Conservation (phyloP, 2,329 filamentous ascomycete genomes). For the Aureobasidium sp. region DNA sequence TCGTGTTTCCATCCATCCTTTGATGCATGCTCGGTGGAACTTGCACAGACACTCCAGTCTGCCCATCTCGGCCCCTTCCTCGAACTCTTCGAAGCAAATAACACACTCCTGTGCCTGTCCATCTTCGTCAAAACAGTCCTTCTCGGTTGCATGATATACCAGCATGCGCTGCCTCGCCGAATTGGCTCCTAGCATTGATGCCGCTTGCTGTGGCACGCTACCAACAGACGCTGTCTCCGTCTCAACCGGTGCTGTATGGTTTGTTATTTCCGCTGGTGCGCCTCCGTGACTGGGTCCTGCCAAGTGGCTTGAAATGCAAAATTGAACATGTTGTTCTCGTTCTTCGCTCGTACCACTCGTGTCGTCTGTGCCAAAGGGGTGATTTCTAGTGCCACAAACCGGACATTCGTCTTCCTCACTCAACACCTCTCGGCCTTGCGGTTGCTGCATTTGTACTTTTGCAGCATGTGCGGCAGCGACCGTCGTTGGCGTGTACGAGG, state of each 20-base stretch:
- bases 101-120: conserved; percentile 50
- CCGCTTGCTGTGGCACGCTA: not conserved
- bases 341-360: conserved; percentile 10
- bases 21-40: conserved; percentile 55
- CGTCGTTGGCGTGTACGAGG: not conserved
- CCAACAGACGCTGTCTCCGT: not conserved
- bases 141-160: conserved; percentile 53
- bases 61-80: conserved; percentile 52
- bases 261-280: conserved; percentile 1
- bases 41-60: conserved; percentile 58
- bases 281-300: conserved; percentile 13
- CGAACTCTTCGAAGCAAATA: conserved; percentile 60
- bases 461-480: not conserved
- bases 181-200: conserved; percentile 10
- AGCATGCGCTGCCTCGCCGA: conserved; percentile 37
- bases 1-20: conserved; percentile 53
- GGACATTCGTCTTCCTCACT: conserved; percentile 72
- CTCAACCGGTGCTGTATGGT: not conserved
- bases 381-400: conserved; percentile 60
- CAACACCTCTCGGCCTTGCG: not conserved
- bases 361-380: conserved; percentile 40
- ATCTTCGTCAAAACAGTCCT: conserved; percentile 53
- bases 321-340: conserved; percentile 19
- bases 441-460: not conserved
- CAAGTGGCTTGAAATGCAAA: conserved; percentile 27